Evolutionary conservation across 192 early-diverging fungal genomes (phyloP), one percentile per base, ranked within the genome.

Genomic region (Mortierella hygrophila): DNA sequence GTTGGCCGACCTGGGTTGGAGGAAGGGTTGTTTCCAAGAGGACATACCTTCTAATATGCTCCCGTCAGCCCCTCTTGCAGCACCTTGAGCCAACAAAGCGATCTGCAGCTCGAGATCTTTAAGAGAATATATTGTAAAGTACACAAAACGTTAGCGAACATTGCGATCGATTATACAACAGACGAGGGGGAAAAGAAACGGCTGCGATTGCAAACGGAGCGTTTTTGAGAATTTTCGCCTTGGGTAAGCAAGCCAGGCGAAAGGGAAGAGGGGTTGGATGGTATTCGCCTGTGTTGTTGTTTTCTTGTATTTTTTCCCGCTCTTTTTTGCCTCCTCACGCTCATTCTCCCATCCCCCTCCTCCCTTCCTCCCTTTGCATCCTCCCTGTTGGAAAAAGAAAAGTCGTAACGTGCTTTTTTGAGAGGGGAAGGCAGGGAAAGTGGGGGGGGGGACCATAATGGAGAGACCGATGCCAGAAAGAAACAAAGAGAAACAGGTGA

Each of bases 41-140:
- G 15, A 75, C 78, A 49, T 77, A 85, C 83, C 83, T 77, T 85
- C 83, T 29, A 85, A 74, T 11, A 80, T 73, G 38, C 69, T 76
- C 29, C 78, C 78, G 32, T 85, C 83, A n/a, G 78, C 38, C 32
- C 74, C 83, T 38, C 82, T 76, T 16, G 74, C 83, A 40, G 74
- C 78, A 21, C 75, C 78, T 74, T 79, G 73, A 16, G 69, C 74
- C 78, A 80, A 69, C 0, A 54, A 37, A 32, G 75, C 40, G 46
- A 85, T 77, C 42, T 85, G 78, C 13, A 0, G 8, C 20, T 73
- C 29, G 2, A 80, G 78, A 26, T 76, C 75, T 1, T 46, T 47
- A 4, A 54, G 20, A n/a, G 78, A 83, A 75, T 69, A 76, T 78
- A 82, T 57, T 74, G 16, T 35, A 37, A 57, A 16, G 74, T 18